Conservation (phyloP, 2,329 filamentous ascomycete species). For the Curvularia sp. region DNA sequence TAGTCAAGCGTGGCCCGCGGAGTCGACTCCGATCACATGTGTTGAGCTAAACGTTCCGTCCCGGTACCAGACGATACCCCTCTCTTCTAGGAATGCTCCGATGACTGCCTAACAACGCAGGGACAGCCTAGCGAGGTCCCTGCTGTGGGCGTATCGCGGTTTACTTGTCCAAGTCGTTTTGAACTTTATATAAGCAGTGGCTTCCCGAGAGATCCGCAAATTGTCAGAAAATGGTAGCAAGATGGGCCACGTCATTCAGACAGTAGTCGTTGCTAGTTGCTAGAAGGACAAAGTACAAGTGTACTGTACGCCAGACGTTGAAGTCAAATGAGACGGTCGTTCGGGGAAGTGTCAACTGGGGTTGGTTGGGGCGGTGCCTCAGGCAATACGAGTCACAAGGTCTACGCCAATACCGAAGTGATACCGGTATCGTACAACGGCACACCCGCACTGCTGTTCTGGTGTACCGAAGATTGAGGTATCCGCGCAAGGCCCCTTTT, state of each 20-base stretch:
- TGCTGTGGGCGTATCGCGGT: neutral
- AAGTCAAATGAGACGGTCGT: neutral
- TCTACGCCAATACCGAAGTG: slow-evolving; percentile 9
- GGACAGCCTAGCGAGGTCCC: slow-evolving; percentile 7
- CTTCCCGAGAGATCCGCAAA: neutral
- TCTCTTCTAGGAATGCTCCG: slow-evolving; percentile 10
- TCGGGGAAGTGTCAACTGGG: slow-evolving; percentile 5
- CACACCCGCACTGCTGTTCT: neutral
- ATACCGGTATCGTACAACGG: slow-evolving; percentile 9
- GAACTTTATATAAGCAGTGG: neutral
- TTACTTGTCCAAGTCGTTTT: neutral
- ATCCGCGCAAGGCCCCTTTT: slow-evolving; percentile 5
- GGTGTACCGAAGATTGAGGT: slow-evolving; percentile 6
- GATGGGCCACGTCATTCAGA: neutral
- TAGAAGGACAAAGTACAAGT: neutral
- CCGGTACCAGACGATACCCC: slow-evolving; percentile 3
- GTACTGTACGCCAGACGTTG: neutral
- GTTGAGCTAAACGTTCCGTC: slow-evolving; percentile 10
- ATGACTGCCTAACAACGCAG: slow-evolving; percentile 9
- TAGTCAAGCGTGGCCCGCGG: slow-evolving; percentile 4
- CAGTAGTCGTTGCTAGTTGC: neutral
- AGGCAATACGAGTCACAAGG: slow-evolving; percentile 6
- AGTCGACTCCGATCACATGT: slow-evolving; percentile 8
- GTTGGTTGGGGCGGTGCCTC: slow-evolving; percentile 2
- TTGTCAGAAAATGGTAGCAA: neutral